A percentile compares a stretch with the other conserved stretches of the same genome.
Conservation (phyloP, 2,329 filamentous ascomycete species). For the Hymenoscyphus fructigenus region DNA sequence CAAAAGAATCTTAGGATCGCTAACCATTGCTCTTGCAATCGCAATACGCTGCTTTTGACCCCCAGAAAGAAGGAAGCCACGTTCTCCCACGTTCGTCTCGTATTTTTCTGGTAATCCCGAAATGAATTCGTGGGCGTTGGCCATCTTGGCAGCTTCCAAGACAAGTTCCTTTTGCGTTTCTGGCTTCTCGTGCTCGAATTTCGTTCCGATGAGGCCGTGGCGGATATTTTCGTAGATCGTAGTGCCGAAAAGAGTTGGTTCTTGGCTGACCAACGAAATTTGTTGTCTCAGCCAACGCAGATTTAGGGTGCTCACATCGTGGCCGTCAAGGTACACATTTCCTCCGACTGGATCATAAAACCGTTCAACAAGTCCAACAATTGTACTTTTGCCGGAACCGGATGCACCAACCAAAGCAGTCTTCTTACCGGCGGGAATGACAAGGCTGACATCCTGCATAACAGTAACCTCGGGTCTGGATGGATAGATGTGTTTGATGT, state of each 20-base stretch:
- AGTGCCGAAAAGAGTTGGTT: slow-evolving; percentile 85
- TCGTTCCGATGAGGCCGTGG: slow-evolving; percentile 86
- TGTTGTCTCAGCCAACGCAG: slow-evolving; percentile 89
- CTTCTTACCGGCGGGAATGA: slow-evolving; percentile 84
- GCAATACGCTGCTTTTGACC: slow-evolving; percentile 97
- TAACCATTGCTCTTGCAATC: slow-evolving; percentile 87
- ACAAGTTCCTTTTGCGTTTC: slow-evolving; percentile 71
- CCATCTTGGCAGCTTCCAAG: slow-evolving; percentile 79
- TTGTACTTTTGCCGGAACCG: slow-evolving; percentile 91
- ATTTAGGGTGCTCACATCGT: slow-evolving; percentile 78
- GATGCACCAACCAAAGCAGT: slow-evolving; percentile 93
- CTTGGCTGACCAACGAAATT: slow-evolving; percentile 89
- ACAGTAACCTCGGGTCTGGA: slow-evolving; percentile 87
- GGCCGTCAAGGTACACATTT: slow-evolving; percentile 75
- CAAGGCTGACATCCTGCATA: slow-evolving; percentile 78
- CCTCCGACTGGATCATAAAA: slow-evolving; percentile 91
- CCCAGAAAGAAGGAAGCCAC: slow-evolving; percentile 87
- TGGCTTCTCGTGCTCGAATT: slow-evolving; percentile 64
- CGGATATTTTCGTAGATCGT: slow-evolving; percentile 88
- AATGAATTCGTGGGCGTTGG: slow-evolving; percentile 94
- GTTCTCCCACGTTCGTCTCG: slow-evolving; percentile 91
- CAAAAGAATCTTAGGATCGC: slow-evolving; percentile 86
- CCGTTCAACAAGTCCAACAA: slow-evolving; percentile 87
- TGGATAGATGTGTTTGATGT: slow-evolving; percentile 91
- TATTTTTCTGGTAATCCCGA: slow-evolving; percentile 80